Evolutionary conservation across 169 alveolate species (phyloP).

Genomic region (Eimeria acervulina): DNA sequence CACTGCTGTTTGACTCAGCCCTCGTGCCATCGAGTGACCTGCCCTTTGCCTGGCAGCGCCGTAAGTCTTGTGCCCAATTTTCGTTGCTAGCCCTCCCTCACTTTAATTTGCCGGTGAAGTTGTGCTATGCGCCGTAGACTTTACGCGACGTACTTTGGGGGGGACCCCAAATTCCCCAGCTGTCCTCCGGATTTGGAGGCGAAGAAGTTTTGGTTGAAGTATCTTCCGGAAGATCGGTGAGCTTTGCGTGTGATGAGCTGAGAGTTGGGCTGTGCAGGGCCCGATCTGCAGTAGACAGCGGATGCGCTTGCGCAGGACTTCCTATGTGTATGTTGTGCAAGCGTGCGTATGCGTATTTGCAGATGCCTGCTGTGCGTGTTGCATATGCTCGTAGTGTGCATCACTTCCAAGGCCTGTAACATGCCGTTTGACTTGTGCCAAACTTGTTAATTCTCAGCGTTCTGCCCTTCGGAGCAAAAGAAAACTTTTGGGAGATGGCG

Average conservation of each 20-base stretch:
- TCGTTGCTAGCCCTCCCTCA: neutral
- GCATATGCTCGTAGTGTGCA: neutral
- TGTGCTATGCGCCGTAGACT: slow-evolving; percentile 84
- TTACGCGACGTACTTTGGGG: slow-evolving; percentile 97
- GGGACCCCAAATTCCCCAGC: slow-evolving; percentile 94
- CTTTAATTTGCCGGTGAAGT: neutral
- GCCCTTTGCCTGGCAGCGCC: neutral
- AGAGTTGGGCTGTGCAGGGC: neutral
- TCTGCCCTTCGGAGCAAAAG: slow-evolving; percentile 92
- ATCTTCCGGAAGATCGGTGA: slow-evolving; percentile 90
- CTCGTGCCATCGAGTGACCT: neutral
- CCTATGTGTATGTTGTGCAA: neutral
- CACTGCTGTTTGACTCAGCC: neutral
- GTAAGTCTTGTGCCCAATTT: neutral
- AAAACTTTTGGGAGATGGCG: slow-evolving; percentile 98
- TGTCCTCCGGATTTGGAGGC: slow-evolving; percentile 95
- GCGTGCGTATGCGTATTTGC: neutral
- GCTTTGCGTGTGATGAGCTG: neutral
- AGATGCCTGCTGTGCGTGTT: slow-evolving; percentile 63
- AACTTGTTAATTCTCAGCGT: slow-evolving; percentile 74
- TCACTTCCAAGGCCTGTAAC: neutral
- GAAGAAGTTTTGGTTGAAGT: slow-evolving; percentile 93
- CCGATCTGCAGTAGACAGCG: neutral
- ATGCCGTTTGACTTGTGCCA: neutral
- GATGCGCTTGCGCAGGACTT: neutral